Evolutionary conservation across 2,329 filamentous ascomycete species (phyloP), one percentile per base, ranked within the genome.

Genomic region (Lachnellula cervina): DNA sequence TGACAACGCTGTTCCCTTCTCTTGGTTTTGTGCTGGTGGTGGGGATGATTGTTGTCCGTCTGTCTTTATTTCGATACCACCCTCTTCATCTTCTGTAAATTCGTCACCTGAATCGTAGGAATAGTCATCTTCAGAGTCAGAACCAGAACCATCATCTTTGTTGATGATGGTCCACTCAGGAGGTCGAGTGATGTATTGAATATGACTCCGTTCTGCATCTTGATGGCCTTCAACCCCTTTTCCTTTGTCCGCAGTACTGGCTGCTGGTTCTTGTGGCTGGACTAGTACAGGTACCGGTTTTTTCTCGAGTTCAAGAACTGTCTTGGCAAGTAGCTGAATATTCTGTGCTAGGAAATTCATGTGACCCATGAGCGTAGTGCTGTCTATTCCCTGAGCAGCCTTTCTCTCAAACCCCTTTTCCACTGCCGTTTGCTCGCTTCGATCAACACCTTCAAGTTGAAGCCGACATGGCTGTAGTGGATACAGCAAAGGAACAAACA

Each of bases 281-380:
- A 43, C 23, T 17, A 48, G n/a, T 32, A 56, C 51, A 38, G 58
- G 40, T n/a, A 54, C 16, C 37, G 40, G 51, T n/a, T 59, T 51
- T 23, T 59, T 16, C 54, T 60, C 52, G 32, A 54, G 49, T 53
- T 64, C 60, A 38, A 75, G 62, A 2, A 73, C 74, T 49, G 83
- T 78, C 64, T 81, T 86, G 14, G 83, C 84, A 65, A 93, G 75
- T 2, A 74, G 71, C 64, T 89, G 83, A 59, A 92, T 79, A 63
- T 89, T 89, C 68, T 87, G 83, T 2, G 83, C 78, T 7, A 93
- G 73, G 65, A 86, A 89, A 67, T 93, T 93, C 63, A 93, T 70
- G 63, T 89, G 87, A 56, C 82, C 86, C 73, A 88, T 87, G 54
- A 94, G 71, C 9, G 80, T 85, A 73, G 86, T 35, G 43, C n/a